Conservation (phyloP, 306 rosid genomes). For the Quercus suber region DNA sequence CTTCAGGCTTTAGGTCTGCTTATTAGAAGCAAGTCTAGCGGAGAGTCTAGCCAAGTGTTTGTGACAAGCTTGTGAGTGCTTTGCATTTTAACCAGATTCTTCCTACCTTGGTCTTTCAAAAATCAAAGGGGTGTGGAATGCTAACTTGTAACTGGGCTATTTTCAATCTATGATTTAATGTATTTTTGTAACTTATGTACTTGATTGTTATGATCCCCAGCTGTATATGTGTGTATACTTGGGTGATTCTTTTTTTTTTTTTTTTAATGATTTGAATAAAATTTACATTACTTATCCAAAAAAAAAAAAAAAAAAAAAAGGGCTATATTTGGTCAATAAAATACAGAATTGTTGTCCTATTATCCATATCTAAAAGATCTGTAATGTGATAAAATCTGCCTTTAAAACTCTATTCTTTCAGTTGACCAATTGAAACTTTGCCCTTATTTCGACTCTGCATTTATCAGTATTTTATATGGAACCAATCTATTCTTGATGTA, state of each 20-base stretch:
- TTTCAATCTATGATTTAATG: no score
- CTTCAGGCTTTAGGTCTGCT: no score
- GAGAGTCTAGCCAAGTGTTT: neutral
- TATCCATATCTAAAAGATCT: neutral
- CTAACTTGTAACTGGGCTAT: neutral
- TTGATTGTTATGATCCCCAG: no score
- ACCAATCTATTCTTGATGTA: constrained; percentile 35
- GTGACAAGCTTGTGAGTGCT: neutral
- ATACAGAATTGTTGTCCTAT: neutral
- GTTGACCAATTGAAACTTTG: no score
- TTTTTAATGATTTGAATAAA: no score
- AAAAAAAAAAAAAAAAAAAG: no score
- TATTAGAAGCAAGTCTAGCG: neutral
- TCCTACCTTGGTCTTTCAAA: neutral
- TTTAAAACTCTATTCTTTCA: neutral
- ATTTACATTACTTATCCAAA: no score
- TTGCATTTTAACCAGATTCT: neutral
- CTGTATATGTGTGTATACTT: no score
- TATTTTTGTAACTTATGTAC: no score
- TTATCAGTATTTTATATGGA: constrained; percentile 14
- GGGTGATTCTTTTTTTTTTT: no score
- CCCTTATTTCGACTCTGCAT: constrained; percentile 6
- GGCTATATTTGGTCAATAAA: neutral
- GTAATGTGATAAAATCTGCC: neutral
- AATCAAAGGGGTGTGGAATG: neutral